Evolutionary conservation across 2,329 filamentous ascomycete species (phyloP).

Genomic region (Colletotrichum nymphaeae): DNA sequence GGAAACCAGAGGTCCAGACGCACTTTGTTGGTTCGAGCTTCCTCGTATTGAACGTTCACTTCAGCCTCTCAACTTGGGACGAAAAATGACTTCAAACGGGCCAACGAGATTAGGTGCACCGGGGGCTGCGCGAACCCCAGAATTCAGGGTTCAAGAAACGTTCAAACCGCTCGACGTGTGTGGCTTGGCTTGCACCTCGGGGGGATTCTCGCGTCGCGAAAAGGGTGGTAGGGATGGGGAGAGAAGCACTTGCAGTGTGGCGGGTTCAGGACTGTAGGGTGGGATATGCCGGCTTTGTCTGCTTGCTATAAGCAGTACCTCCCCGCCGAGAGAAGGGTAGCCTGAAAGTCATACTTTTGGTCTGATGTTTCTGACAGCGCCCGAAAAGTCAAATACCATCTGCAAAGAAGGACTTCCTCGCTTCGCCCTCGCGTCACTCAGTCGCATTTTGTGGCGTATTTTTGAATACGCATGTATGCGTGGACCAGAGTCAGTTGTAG

Average conservation of each 20-base stretch:
- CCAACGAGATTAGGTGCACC: not conserved
- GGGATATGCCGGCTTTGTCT: not conserved
- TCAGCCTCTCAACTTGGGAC: not conserved
- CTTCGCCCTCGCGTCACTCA: not conserved
- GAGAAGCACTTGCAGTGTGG: not conserved
- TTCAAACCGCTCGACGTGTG: conserved; percentile 15
- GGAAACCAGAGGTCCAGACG: not conserved
- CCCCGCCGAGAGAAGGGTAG: not conserved
- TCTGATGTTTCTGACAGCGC: too few species aligned
- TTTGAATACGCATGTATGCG: not conserved
- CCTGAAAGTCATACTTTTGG: not conserved
- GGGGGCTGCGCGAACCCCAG: not conserved
- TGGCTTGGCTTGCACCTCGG: conserved; percentile 4
- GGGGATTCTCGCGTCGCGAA: conserved; percentile 26
- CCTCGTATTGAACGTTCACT: not conserved
- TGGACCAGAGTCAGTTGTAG: not conserved
- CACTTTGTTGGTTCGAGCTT: not conserved
- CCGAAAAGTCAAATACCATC: too few species aligned
- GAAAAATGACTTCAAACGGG: not conserved
- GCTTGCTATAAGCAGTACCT: not conserved
- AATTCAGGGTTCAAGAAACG: conserved; percentile 22
- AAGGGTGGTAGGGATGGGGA: not conserved
- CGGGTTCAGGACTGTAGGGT: not conserved
- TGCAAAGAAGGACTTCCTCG: not conserved
- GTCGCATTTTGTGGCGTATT: not conserved